Base-by-base conservation (phyloP, 805 yeast genomes). In the Debaryomyces prosopidis region DNA sequence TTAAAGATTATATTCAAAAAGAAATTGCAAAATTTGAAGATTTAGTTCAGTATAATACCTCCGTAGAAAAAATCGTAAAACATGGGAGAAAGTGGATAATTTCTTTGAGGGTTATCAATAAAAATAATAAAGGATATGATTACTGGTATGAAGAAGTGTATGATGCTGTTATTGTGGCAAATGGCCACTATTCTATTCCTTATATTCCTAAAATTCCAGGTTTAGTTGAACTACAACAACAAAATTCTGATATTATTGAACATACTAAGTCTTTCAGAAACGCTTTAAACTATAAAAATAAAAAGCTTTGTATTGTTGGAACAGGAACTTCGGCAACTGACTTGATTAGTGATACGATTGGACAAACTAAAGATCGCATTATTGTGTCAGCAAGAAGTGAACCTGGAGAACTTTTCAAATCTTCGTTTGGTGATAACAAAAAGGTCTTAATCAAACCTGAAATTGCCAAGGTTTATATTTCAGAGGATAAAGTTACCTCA, bases 111-210 rank as follows among this genome's bases (percentile, higher is more conserved):
- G 39, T 18, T 18, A 36, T 28, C 31, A 40, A 43, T 35, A 11
- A 36, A 19, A 16, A 28, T 28, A 34, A 49, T 18, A 57, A 55
- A 10, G 50, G 50, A 1, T 11, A 56, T 2, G 77, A 72, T 26
- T 36, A 52, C 8, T 74, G 79, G 79, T 63, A 51, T 48, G 68
- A 60, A 40, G 60, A 65, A 36, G 56, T 48, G 10, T 76, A 62
- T 46, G 79, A 76, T 54, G 59, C 70, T 17, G 68, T 76, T 15
- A 60, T 75, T 16, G 65, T 76, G 14, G 75, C 79, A 7, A 67
- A 69, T 14, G 81, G 81, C 16, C 80, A 76, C 55, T 76, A 75
- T 53, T 75, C 73, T 45, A 56, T 69, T 4, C 80, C 81, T 1
- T 71, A 49, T 44, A 68, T 76, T 37, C 81, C 81, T 5, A 57